phyloP scores from a whole-genome alignment of 768 basidiomycete genomes.

The Rubroboletus pulcherrimus region DNA sequence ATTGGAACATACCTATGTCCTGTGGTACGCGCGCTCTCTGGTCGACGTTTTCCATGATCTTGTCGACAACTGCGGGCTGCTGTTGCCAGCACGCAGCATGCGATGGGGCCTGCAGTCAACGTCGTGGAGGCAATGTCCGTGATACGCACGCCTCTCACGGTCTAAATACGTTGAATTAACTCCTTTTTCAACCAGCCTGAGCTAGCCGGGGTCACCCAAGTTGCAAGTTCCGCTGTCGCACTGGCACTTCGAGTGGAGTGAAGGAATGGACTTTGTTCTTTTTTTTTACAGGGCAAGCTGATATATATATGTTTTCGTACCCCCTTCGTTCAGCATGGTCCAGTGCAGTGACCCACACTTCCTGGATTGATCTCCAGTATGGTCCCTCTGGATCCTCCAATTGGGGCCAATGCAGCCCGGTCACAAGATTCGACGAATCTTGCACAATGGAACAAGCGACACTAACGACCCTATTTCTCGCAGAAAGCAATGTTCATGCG shows the following conservation, averaged over 20 bases:
- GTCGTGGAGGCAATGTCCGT: constrained; percentile 24
- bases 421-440: background rate
- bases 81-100: constrained; percentile 21
- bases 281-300: background rate
- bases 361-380: background rate
- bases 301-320: background rate
- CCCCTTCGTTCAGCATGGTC: background rate
- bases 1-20: constrained; percentile 45
- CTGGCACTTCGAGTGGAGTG: background rate
- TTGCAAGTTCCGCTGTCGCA: background rate
- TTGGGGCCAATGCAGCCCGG: background rate
- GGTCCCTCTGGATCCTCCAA: constrained; percentile 1
- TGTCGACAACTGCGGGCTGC: constrained; percentile 17
- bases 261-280: background rate
- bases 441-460: background rate
- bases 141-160: constrained; percentile 21
- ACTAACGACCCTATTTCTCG: background rate
- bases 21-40: constrained; percentile 40
- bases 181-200: constrained; percentile 11
- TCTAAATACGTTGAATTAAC: constrained; percentile 22
- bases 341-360: background rate
- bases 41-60: constrained; percentile 29
- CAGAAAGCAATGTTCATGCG: background rate
- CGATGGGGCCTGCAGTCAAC: constrained; percentile 12
- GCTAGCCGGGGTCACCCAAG: background rate